Evolutionary conservation across 1,139 yeast species (phyloP), one percentile per base, ranked within the genome.

Genomic region (Waltiozyma solani): DNA sequence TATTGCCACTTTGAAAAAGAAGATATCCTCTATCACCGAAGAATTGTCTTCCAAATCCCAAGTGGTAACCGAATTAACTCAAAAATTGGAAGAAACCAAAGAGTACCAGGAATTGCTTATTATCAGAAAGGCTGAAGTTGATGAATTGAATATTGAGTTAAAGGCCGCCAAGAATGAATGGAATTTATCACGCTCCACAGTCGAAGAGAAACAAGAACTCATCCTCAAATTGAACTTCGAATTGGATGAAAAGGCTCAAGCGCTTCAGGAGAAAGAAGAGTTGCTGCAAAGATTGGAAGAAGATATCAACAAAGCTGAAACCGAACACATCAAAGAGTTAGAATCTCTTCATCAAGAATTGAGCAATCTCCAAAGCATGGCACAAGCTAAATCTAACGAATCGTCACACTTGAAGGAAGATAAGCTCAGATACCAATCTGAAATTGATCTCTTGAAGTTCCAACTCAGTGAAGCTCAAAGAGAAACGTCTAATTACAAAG

Each of bases 331-430:
- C n/a, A 52, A 57, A 4, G 64, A 58, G 34, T 45, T 64, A 26
- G 65, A 64, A 42, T 46, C 56, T 13, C 51, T 60, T 32, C 65
- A 62, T 37, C 52, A 53, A 14, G 59, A 58, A 35, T 51, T 62
- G 51, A 53, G 56, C 33, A 48, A 55, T 27, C 44, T 59, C 29
- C 62, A 61, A 41, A 38, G 40, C 2, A 46, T 54, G n/a, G 42
- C 57, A 18, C 52, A 52, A 29, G 43, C 35, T 17, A 57, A 53
- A 43, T 50, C 60, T 8, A 53, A 48, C 19, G 54, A 49, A 12
- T 39, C 58, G 13, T 39, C 41, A 35, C 46, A 44, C 25, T 26
- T 57, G 24, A 54, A 48, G 25, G 48, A 47, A 32, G 56, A 55
- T 31, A 57, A 46, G 37, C 56, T 51, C 6, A 34, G 44, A 18